Conservation (phyloP, 73 alveolate species). For the Loxodes magnus region DNA sequence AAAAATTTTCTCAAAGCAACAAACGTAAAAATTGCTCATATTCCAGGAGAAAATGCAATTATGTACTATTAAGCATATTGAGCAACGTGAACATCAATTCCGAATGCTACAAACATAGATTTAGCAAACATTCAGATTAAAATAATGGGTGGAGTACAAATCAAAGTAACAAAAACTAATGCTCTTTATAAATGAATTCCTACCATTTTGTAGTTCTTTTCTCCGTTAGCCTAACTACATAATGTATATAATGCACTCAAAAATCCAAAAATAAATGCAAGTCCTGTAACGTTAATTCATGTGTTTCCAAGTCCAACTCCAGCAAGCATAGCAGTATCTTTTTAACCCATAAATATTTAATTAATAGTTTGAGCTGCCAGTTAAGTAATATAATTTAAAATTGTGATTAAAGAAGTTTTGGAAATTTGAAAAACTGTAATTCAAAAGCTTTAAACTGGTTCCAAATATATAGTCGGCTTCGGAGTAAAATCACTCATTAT, state of each 20-base stretch:
- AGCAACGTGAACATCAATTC: conserved; percentile 10
- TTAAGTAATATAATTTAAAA: no score
- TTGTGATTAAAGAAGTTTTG: no score
- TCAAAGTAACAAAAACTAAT: conserved; percentile 2
- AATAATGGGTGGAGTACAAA: conserved; percentile 17
- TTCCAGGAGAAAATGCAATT: conserved; percentile 11
- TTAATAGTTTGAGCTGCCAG: not conserved
- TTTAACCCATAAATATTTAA: not conserved
- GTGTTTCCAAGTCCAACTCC: conserved; percentile 1
- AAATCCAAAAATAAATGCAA: conserved; percentile 14
- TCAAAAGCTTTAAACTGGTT: no score
- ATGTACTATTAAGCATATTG: conserved; percentile 10
- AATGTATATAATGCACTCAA: conserved; percentile 18
- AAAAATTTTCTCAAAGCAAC: conserved; percentile 14
- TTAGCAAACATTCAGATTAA: conserved; percentile 3
- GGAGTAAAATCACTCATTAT: no score
- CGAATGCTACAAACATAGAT: not conserved
- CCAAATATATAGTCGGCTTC: no score
- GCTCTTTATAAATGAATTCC: conserved; percentile 20
- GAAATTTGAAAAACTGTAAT: no score
- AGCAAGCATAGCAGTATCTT: not conserved
- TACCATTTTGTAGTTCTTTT: conserved; percentile 7
- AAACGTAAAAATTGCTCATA: conserved; percentile 5
- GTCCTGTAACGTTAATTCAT: conserved; percentile 7
- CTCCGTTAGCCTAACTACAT: conserved; percentile 19